These are phyloP conservation scores for Candida sanyaensis DNA, from an alignment of 1,139 yeast species.

Conservation along the genomic window DNA sequence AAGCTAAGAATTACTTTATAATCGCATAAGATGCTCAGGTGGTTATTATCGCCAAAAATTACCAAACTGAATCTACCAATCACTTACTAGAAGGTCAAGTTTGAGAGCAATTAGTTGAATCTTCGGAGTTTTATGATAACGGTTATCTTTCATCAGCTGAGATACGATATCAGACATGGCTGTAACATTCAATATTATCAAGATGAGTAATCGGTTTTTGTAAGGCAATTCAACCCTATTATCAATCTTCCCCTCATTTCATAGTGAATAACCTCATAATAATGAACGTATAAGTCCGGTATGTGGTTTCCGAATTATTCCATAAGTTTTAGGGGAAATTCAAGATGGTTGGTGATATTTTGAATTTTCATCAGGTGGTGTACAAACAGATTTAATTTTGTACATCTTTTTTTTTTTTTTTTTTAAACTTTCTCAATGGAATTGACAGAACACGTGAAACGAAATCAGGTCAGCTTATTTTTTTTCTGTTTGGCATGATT, in stretches of 20 bases:
- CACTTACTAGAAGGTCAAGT: background rate
- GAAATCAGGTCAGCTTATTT: no score
- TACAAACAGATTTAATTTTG: no score
- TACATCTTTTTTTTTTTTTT: no score
- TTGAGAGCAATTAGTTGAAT: background rate
- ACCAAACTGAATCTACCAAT: no score
- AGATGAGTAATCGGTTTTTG: background rate
- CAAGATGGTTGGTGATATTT: background rate
- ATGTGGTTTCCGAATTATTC: background rate
- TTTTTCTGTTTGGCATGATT: no score
- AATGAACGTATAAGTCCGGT: background rate
- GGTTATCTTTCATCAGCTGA: background rate
- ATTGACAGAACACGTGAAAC: no score
- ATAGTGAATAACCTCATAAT: background rate
- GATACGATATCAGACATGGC: background rate
- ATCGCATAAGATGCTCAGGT: background rate
- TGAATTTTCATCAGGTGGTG: background rate
- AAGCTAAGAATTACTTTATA: no score
- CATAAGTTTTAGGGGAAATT: background rate
- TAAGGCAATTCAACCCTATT: background rate
- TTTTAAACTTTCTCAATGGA: no score
- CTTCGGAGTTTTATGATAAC: background rate
- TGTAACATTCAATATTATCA: background rate
- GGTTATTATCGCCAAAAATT: background rate
- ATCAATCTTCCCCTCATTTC: no score